Evolutionary conservation across 163 green algal species (phyloP).

Genomic region (Chlamydomonas reinhardtii): DNA sequence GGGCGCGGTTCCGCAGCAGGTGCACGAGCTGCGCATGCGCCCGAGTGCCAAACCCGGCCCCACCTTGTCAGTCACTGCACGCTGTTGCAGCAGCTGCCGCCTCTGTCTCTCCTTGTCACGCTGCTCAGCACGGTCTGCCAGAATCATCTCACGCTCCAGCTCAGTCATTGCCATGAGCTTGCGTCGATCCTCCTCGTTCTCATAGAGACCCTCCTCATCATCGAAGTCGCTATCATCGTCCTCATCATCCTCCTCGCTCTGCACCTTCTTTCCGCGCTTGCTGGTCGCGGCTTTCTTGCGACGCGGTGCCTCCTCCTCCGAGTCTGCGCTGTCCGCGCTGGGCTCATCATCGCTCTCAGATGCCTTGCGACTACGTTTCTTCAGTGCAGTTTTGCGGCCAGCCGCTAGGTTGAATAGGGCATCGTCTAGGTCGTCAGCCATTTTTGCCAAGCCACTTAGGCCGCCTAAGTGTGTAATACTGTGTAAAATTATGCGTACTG

Average conservation of each 20-base stretch:
- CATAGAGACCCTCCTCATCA: conserved; percentile 52
- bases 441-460: background rate
- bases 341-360: conserved; percentile 47
- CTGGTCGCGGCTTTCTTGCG: background rate
- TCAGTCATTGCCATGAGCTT: conserved; percentile 83
- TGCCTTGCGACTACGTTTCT: conserved; percentile 29
- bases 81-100: conserved; percentile 58
- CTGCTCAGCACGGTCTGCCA: conserved; percentile 78
- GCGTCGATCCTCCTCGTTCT: conserved; percentile 72
- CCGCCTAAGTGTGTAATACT: no score
- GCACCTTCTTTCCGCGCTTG: conserved; percentile 15
- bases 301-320: conserved; percentile 5
- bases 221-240: conserved; percentile 28
- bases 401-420: conserved; percentile 36
- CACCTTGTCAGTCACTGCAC: conserved; percentile 27
- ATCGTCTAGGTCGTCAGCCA: conserved; percentile 46
- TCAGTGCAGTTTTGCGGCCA: conserved; percentile 3
- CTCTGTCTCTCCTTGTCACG: conserved; percentile 72
- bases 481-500: no score
- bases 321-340: conserved; percentile 4
- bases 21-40: no score
- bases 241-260: conserved; percentile 45
- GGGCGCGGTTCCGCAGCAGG: no score
- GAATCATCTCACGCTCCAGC: conserved; percentile 85
- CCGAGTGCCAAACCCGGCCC: background rate